Evolutionary conservation across 2,329 filamentous ascomycete genomes (phyloP), one percentile per base, ranked within the genome.

Genomic region (Beauveria caledonica): DNA sequence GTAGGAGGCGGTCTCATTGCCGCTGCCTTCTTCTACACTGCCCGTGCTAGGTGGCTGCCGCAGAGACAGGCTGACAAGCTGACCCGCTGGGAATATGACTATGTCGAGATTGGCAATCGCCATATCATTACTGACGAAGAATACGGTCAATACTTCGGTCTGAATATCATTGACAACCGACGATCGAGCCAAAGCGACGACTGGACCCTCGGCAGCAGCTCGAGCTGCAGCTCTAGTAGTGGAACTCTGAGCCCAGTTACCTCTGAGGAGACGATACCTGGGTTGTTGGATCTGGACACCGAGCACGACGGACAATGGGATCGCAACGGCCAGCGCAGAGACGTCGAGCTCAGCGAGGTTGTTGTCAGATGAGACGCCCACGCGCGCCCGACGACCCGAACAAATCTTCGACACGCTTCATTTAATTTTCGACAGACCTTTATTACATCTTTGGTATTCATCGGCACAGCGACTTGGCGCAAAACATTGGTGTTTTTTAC

Each of bases 1-100:
- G 90, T 97, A 27, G 90, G 84, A 40, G 93, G 93, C 66, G 91
- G 88, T 71, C 79, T 96, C 62, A 79, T 91, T 62, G 88, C 91
- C 25, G 87, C 87, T 13, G 78, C 88, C 55, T 86, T 88, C 62
- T 97, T 90, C 79, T 96, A 93, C 76, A 84, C 91, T 63, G 85
- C 89, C 60, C 89, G 90, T 70, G 83, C 87, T 46, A 86, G 86
- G 62, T 96, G 90, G 77, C 76, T 97, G 48, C 92, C 93, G 4
- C 86, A 88, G 62, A 80, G 90, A 62, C 93, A 97, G 73, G 74
- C 82, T 56, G 92, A 91, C 74, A 97, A 97, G 81, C 81, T 83
- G 66, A 90, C 89, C 74, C 86, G 93, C 63, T 97, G 92, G 92
- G 90, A 97, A 67, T 97, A 97, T 74, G 92, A 97, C 68, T 96